Percentiles rank a stretch among this genome's conserved stretches.
Evolutionary conservation across 78 protist species (phyloP).

Genomic region (Cavenderia fasciculata): DNA sequence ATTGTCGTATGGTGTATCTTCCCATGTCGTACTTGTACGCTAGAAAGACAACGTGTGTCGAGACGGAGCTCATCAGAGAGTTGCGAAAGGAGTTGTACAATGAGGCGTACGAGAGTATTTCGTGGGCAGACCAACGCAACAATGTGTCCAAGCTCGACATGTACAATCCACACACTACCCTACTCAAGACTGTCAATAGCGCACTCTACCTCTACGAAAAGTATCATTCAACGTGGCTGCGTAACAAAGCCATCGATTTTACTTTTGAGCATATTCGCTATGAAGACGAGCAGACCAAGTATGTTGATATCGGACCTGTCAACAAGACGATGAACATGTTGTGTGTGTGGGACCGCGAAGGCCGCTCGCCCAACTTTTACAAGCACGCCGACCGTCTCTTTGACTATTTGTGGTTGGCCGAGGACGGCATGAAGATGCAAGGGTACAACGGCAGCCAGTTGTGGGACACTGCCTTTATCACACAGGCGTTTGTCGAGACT

Average conservation of each 20-base stretch:
- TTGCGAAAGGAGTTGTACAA: slow-evolving; percentile 81
- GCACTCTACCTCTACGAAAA: slow-evolving; percentile 77
- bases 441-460: slow-evolving; percentile 98
- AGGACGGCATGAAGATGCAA: slow-evolving; percentile 94
- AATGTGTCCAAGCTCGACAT: slow-evolving; percentile 53
- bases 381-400: slow-evolving; percentile 85
- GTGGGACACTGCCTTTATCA: slow-evolving; percentile 96
- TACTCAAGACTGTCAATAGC: slow-evolving; percentile 41
- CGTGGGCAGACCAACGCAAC: slow-evolving; percentile 77
- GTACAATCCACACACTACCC: slow-evolving; percentile 80
- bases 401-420: slow-evolving; percentile 93
- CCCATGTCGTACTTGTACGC: slow-evolving; percentile 95
- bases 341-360: slow-evolving; percentile 78
- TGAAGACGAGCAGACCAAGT: slow-evolving; percentile 93
- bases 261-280: slow-evolving; percentile 78
- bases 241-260: slow-evolving; percentile 59
- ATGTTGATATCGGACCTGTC: slow-evolving; percentile 96
- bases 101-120: slow-evolving; percentile 60
- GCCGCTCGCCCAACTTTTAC: slow-evolving; percentile 45
- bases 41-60: not conserved
- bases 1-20: slow-evolving; percentile 95
- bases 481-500: slow-evolving; percentile 87
- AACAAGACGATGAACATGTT: slow-evolving; percentile 89
- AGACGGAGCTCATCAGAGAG: slow-evolving; percentile 21
- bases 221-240: slow-evolving; percentile 34